Percentiles rank a stretch among this genome's conserved stretches.
Conservation (phyloP, 108 stramenopile genomes). For the Skeletonema costatum region DNA sequence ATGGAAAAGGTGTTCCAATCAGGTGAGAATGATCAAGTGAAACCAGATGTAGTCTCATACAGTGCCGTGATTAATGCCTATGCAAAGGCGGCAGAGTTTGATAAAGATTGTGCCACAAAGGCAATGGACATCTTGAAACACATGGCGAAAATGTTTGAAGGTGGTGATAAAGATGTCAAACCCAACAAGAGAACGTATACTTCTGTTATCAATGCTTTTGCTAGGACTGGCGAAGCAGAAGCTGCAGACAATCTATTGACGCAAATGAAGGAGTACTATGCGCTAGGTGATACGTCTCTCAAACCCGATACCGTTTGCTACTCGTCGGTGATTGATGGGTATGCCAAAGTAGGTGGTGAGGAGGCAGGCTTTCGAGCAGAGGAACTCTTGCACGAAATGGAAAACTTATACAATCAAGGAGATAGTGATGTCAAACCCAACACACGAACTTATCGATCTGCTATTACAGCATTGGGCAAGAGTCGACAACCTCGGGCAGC, state of each 20-base stretch:
- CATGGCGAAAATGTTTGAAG: conserved; percentile 30
- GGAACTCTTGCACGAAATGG: conserved; percentile 66
- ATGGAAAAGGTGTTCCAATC: conserved; percentile 55
- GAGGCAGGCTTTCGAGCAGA: conserved; percentile 71
- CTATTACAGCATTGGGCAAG: conserved; percentile 28
- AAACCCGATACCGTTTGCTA: conserved; percentile 61
- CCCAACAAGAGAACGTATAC: conserved; percentile 34
- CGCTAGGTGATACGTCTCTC: conserved; percentile 49
- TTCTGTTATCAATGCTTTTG: conserved; percentile 34
- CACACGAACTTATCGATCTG: conserved; percentile 43
- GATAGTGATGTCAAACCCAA: conserved; percentile 67
- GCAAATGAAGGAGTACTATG: conserved; percentile 60
- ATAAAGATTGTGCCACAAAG: conserved; percentile 18
- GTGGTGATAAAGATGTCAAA: conserved; percentile 20
- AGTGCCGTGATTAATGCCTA: conserved; percentile 69
- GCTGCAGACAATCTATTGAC: conserved; percentile 60
- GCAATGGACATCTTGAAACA: conserved; percentile 38
- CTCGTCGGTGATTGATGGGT: conserved; percentile 48
- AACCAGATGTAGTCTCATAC: conserved; percentile 63
- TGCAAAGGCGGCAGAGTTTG: conserved; percentile 55
- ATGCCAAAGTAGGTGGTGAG: conserved; percentile 46
- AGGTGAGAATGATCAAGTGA: conserved; percentile 39
- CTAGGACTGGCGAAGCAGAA: conserved; percentile 20
- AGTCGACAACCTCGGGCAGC: conserved; percentile 33
- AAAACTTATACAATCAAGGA: conserved; percentile 53